Conservation (phyloP, 148 eudicot genomes). For the Nepenthes mirabilis region DNA sequence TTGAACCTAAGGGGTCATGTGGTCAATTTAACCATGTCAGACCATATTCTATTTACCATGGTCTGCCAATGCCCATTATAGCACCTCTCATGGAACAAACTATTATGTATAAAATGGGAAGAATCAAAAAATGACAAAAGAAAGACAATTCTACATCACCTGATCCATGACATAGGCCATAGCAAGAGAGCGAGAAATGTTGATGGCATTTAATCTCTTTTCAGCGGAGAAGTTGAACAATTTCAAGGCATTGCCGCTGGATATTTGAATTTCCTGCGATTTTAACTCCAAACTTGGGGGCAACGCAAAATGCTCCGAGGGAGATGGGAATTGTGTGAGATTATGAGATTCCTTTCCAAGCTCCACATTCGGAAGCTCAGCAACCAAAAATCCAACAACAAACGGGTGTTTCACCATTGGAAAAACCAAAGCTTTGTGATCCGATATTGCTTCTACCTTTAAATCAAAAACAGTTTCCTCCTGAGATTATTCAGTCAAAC, state of each 20-base stretch:
- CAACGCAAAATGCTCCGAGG: conserved; percentile 35
- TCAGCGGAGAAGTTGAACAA: conserved; percentile 50
- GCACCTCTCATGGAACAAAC: neutral
- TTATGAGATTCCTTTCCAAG: conserved; percentile 29
- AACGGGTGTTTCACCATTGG: conserved; percentile 96
- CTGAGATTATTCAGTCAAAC: conserved; percentile 8
- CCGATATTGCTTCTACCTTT: conserved; percentile 75
- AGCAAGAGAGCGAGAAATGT: conserved; percentile 75
- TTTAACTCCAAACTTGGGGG: conserved; percentile 38
- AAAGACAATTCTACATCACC: conserved; percentile 27
- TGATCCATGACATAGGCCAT: conserved; percentile 99
- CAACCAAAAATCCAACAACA: conserved; percentile 96
- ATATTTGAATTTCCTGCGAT: conserved; percentile 29
- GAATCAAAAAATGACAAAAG: neutral
- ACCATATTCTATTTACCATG: no score
- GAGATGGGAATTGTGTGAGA: conserved; percentile 18
- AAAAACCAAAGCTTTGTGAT: conserved; percentile 73
- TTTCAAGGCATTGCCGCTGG: conserved; percentile 20
- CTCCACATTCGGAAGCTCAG: conserved; percentile 63
- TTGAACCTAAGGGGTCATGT: no score
- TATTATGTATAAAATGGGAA: neutral
- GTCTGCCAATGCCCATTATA: no score
- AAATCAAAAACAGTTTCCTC: conserved; percentile 19
- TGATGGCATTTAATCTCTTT: conserved; percentile 68
- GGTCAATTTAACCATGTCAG: no score